These are phyloP conservation scores for Claviceps humidiphila DNA, from an alignment of 2,329 filamentous ascomycete species.

Conservation along the genomic window DNA sequence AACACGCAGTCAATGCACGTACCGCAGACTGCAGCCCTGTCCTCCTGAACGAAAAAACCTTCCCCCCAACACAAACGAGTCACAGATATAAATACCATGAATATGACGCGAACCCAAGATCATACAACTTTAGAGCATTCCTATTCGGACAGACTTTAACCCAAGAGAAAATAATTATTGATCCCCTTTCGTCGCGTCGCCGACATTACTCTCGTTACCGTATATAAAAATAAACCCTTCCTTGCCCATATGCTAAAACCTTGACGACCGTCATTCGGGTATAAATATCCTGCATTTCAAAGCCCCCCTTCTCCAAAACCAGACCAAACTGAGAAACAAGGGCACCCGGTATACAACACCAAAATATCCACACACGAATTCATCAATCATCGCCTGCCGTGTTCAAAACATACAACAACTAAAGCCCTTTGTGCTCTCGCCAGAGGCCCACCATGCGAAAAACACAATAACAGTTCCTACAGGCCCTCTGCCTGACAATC, in stretches of 20 bases:
- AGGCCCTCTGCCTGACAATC: too few species aligned
- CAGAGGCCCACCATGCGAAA: too few species aligned
- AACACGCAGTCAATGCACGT: too few species aligned
- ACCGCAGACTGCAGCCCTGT: too few species aligned
- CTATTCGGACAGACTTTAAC: not conserved
- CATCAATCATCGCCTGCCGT: not conserved
- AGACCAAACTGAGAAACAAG: not conserved
- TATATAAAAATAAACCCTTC: not conserved
- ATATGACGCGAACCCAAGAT: too few species aligned
- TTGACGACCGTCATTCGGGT: slow-evolving; percentile 10
- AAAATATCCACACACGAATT: not conserved
- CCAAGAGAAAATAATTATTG: too few species aligned
- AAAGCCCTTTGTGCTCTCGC: not conserved
- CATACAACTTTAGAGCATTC: too few species aligned
- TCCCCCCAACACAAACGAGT: too few species aligned
- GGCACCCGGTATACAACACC: not conserved
- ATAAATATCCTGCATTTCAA: slow-evolving; percentile 16
- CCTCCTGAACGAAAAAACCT: too few species aligned
- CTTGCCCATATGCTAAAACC: too few species aligned
- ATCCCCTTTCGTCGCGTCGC: not conserved
- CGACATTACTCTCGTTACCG: not conserved
- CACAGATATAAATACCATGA: not conserved
- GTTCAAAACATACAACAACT: not conserved
- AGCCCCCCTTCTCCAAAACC: not conserved
- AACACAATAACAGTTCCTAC: too few species aligned